Percentiles rank a stretch among this genome's conserved stretches.
Conservation (phyloP, 345 rosid species). For the Camelina hispida region DNA sequence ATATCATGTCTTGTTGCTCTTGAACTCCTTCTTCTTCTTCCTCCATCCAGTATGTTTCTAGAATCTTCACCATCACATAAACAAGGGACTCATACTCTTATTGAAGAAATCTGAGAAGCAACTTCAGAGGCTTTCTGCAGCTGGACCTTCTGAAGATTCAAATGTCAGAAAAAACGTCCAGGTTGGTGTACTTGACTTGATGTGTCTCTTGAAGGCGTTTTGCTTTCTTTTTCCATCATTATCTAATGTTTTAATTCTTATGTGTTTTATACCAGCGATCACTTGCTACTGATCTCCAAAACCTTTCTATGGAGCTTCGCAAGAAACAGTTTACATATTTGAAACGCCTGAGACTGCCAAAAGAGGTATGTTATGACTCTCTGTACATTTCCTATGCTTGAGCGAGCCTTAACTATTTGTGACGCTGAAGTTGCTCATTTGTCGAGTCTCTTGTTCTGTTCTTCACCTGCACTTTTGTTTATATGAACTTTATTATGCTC, state of each 20-base stretch:
- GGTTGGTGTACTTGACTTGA: slow-evolving; percentile 49
- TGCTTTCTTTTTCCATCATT: not conserved
- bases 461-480: no score
- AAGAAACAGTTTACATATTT: slow-evolving; percentile 92
- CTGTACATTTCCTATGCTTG: not conserved
- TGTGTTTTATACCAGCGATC: slow-evolving; percentile 57
- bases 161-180: slow-evolving; percentile 95
- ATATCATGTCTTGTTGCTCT: no score
- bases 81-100: no score
- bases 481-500: not conserved
- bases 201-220: not conserved
- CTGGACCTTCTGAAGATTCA: slow-evolving; percentile 89
- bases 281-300: slow-evolving; percentile 93
- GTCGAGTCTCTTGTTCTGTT: no score
- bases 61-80: no score
- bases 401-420: not conserved
- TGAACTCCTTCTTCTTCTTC: no score
- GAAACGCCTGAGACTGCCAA: slow-evolving; percentile 86
- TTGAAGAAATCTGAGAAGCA: slow-evolving; percentile 85
- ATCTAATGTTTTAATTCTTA: not conserved
- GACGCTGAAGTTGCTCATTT: no score
- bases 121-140: slow-evolving; percentile 70
- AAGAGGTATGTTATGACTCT: slow-evolving; percentile 59
- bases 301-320: slow-evolving; percentile 90
- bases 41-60: no score